Base-by-base conservation (phyloP, 768 basidiomycete genomes). In the Tremella fuciformis region DNA sequence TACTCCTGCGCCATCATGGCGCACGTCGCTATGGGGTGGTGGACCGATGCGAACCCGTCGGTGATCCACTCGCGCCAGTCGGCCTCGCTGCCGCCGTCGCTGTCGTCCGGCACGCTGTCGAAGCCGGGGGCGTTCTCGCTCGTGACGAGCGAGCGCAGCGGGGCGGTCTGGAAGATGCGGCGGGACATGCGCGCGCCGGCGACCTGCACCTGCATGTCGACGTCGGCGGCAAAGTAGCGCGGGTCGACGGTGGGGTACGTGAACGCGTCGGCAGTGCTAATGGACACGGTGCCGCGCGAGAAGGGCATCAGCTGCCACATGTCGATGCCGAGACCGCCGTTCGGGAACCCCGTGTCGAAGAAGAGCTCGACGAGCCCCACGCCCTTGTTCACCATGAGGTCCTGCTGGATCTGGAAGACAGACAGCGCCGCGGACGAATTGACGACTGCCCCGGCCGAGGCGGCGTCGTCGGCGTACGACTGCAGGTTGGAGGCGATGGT, bases 1-100 rank as follows among this genome's bases (percentile, higher is more conserved):
- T 71, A 56, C 7, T 67, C 65, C 53, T 60, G 53, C 26, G 54
- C 51, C 70, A 72, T 72, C 73, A 75, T 75, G 2, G 69, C 56
- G n/a, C 59, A 64, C 18, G 70, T 74, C 2, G 66, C 73, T 21
- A 72, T 72, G 26, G 70, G 73, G 42, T 75, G 72, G 64, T 66
- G 68, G 49, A 68, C 68, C 40, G 62, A 65, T 42, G 66, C 56
- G 46, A 64, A 74, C 34, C 66, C 68, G 16, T 49, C 49, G 44
- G 63, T 50, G 11, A 58, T 48, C 72, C 72, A 74, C 2, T 44
- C 56, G 13, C 55, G 62, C 70, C 70, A 74, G 22, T 22, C 13
- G 26, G 40, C 6, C 51, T 50, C 58, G 40, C 34, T 34, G 37
- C 55, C 16, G 37, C 54, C 8, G 38, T 53, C 29, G 16, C 16